Percentiles rank a stretch among this genome's conserved stretches.
These are phyloP conservation scores for Dryadomyces quercus-mongolicae DNA, from an alignment of 2,329 filamentous ascomycete species.

Conservation along the genomic window DNA sequence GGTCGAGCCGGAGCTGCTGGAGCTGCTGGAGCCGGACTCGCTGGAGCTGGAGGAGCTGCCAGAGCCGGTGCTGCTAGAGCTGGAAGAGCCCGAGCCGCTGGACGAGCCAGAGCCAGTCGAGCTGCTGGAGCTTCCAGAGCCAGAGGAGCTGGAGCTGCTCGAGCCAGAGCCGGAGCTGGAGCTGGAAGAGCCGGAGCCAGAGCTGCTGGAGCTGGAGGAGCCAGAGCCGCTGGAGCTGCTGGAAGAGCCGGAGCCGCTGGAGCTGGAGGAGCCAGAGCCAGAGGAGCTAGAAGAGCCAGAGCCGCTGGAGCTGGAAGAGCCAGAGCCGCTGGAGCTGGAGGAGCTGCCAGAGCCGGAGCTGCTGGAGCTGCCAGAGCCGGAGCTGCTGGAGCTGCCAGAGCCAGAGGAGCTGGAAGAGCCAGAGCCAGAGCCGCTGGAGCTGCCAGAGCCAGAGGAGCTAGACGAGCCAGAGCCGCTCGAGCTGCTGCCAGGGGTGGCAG, in stretches of 20 bases:
- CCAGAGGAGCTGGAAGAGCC: background rate
- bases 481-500: background rate
- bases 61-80: background rate
- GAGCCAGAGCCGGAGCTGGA: background rate
- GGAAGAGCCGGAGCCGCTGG: background rate
- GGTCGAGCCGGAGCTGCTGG: background rate
- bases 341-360: background rate
- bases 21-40: background rate
- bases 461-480: background rate
- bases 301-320: background rate
- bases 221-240: too few relatives aligned
- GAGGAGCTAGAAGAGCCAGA: background rate
- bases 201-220: too few relatives aligned
- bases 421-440: background rate
- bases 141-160: background rate
- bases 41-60: background rate
- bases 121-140: background rate
- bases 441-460: background rate
- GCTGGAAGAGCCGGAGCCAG: background rate
- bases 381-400: too few relatives aligned
- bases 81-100: background rate
- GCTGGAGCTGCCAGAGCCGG: too few relatives aligned
- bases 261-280: background rate
- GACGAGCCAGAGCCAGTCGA: background rate
- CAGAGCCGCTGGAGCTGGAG: background rate